Evolutionary conservation across 1,139 yeast genomes (phyloP), one percentile per base, ranked within the genome.

Genomic region (Suhomyces atakaporum): DNA sequence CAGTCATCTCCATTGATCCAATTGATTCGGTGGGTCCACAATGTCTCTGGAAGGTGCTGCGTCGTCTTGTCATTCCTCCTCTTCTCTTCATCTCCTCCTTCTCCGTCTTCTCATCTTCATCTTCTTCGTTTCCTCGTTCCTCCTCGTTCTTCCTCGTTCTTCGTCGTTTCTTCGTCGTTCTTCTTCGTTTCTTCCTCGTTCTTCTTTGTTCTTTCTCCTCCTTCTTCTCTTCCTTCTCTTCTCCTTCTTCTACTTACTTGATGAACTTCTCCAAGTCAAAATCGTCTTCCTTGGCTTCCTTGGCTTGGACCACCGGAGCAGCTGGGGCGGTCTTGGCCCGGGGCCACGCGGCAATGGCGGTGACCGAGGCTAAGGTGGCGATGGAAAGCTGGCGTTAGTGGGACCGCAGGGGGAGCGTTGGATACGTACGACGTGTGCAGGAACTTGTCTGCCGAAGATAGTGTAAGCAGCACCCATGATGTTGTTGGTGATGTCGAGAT

Each of bases 371-470:
- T 40, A 74, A 66, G 19, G 78, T 69, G 38, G 66, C 59, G 38
- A 73, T 53, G 18, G 76, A 60, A 46, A 71, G 74, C 76, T 70
- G 42, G 25, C 18, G 50, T 47, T 47, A 46, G 49, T 45, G 22
- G 25, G 20, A 11, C 21, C 4, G 13, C 20, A 32, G 16, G 18
- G 11, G 25, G 26, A 12, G 12, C n/a, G 4, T 10, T n/a, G 20
- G 8, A 21, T 35, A 75, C 83, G 34, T 72, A 78, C 83, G 55
- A 75, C 62, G 56, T 81, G 85, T 37, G 88, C 69, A 42, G 78
- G 84, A 44, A 81, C 82, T 51, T 75, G 75, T 59, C 60, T 79
- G 37, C 88, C 88, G 29, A 81, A 68, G 47, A 81, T 76, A 41
- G 73, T 72, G 59, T 81, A 81, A 49, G 79, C 75, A 39, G 79